Base-by-base conservation (phyloP, 2,329 filamentous ascomycete genomes). In the Dendryphion nanum region DNA sequence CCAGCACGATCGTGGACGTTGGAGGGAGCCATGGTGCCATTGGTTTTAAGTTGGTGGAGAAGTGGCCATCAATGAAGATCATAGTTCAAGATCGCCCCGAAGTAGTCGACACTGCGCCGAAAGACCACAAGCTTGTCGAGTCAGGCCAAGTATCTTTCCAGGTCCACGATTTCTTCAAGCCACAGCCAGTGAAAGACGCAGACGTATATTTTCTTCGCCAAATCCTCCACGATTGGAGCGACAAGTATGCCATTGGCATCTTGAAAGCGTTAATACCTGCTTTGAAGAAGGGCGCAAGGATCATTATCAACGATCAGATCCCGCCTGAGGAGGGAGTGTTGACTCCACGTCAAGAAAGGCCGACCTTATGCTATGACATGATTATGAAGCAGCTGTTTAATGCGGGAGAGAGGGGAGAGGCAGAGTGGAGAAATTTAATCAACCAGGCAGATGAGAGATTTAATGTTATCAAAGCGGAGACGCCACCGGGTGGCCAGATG, bases 171-270 rank as follows among this genome's bases (percentile, higher is more conserved):
- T 80, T 83, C 53, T 80, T 82, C 55, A 67, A 67, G 5, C 70
- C 74, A 34, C 79, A 83, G 57, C 69, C 73, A 0, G 66, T 77
- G 12, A 63, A 72, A 33, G 29, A 23, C 26, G 80, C 59, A 13
- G 57, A 60, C 38, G 53, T 81, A n/a, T 83, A 81, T 61, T 70
- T 76, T 48, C 74, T 81, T 58, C 74, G 77, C 32, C 75, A 74
- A 70, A 80, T 83, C 45, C 59, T 83, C 6, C 78, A 83, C 55
- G 80, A 83, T 61, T 79, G 79, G 64, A 74, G 77, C 0, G 78
- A 78, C 13, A 69, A 70, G 76, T 52, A 61, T 23, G 50, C 50
- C 1, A 40, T 60, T 14, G 41, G 45, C 3, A 56, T 63, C n/a
- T 35, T 59, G 2, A 30, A 28, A 18, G 44, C 41, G 2, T 30